Base-by-base conservation (phyloP, 2,329 filamentous ascomycete genomes). In the Hawksworthiomyces lignivorus region DNA sequence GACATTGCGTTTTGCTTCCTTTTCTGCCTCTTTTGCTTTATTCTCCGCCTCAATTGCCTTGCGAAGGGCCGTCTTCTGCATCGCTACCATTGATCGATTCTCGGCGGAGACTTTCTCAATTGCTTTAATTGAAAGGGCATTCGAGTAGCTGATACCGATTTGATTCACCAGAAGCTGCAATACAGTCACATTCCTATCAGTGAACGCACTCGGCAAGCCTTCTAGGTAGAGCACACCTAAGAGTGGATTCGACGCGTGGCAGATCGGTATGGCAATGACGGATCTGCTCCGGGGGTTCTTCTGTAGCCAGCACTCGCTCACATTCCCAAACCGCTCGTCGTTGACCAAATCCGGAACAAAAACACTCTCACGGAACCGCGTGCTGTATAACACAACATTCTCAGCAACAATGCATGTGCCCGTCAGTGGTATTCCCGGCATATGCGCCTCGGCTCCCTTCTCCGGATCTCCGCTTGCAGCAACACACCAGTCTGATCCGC, bases 211-310 rank as follows among this genome's bases (percentile, higher is more conserved):
- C 0, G 84, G 79, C 33, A 82, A 73, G 19, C 84, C 76, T 62
- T 89, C 84, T 4, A 88, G 73, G 52, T 89, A 89, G 14, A 89
- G 68, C 14, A 84, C 80, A 1, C 85, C 85, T 10, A 88, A 69
- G 4, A 89, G 69, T 7, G 77, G 73, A 39, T 83, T 81, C 24
- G 75, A 72, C 4, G 82, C 84, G 56, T 88, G 84, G 35, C 79
- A 69, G 43, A 90, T 89, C 0, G 85, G 85, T 29, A 89, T 77
- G n/a, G 82, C 80, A 46, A 90, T 88, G 46, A 89, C 78, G 4
- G 83, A 79, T 54, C 80, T 84, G 52, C 84, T 83, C 26, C 74
- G 64, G 0, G 82, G 81, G 48, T 87, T 84, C 41, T 72, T 71
- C 50, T 75, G 70, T 22, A 85, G 63, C 76, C 84, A 89, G 1